Evolutionary conservation across 345 rosid species (phyloP), one percentile per base, ranked within the genome.

Genomic region (Eucalyptus rudis): DNA sequence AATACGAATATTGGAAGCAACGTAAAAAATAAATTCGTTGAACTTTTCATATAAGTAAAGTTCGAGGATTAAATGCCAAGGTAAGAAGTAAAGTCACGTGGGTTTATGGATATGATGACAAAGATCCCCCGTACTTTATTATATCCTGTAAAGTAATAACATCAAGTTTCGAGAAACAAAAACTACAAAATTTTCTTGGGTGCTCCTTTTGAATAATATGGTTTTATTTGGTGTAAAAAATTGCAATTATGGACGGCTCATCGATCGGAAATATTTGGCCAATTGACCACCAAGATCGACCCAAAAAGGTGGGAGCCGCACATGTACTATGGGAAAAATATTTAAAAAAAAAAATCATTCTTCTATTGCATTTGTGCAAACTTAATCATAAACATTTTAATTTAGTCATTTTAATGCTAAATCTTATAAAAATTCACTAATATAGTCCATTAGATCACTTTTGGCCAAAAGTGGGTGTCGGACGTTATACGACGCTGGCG

Each of bases 401-500:
- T 27, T 62, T 62, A 29, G 1, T 3, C 14, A 62, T 13, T 62
- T 62, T 62, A 27, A 62, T 59, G 7, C 4, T 59, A 59, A 27
- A 11, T 5, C 3, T 27, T 59, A 11, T 27, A 6, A 27, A 27
- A 27, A 27, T 27, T 62, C 3, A 27, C 5, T 1, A 56, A 56
- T 56, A 22, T 22, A 62, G 7, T 62, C 31, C 31, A 27, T 29
- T 12, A 11, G 8, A 13, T 13, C 33, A 62, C 14, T 62, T 29
- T 29, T 62, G 31, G 31, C 33, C 7, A 13, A 13, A 62, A 62
- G 33, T 12, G 1, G 2, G 14, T 5, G 68, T 13, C 0, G 11
- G 0, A 62, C 1, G 1, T 62, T 1, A 4, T 17, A 62, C 1
- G 1, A 29, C 0, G 64, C 3, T 10, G 0, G 27, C 1, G 6